These are phyloP conservation scores for Blastobotrys muscicola DNA, from an alignment of 805 yeast genomes.

Conservation along the genomic window DNA sequence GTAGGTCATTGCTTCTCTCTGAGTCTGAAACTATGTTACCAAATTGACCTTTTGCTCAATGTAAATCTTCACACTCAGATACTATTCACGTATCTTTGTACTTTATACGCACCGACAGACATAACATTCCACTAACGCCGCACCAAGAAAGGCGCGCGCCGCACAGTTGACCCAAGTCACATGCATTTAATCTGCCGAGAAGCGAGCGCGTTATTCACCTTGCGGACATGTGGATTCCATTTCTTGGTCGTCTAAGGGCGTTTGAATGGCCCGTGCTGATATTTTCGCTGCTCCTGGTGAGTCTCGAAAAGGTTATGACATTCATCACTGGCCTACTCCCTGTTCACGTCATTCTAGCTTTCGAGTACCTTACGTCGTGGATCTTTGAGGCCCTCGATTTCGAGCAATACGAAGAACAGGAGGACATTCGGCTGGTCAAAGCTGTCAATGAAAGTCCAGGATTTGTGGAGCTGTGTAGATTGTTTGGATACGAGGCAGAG, in stretches of 20 bases:
- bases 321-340: conserved; percentile 25
- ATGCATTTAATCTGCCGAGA: no score
- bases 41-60: no score
- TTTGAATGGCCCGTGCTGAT: conserved; percentile 28
- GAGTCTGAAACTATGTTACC: no score
- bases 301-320: conserved; percentile 22
- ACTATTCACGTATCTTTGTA: no score
- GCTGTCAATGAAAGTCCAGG: conserved; percentile 21
- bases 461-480: conserved; percentile 54
- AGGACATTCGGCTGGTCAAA: conserved; percentile 4
- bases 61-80: no score
- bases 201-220: neutral
- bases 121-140: no score
- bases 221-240: conserved; percentile 22
- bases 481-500: conserved; percentile 64
- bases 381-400: conserved; percentile 7
- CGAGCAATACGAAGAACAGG: neutral
- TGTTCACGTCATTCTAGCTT: conserved; percentile 17
- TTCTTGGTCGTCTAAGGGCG: conserved; percentile 23
- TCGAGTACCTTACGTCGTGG: conserved; percentile 13
- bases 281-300: conserved; percentile 24
- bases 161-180: no score
- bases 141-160: no score
- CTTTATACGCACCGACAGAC: no score
- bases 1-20: no score